A percentile compares a stretch with the other conserved stretches of the same genome.
Evolutionary conservation across 2,329 filamentous ascomycete genomes (phyloP).

Genomic region (Botryosphaeria dothidea): DNA sequence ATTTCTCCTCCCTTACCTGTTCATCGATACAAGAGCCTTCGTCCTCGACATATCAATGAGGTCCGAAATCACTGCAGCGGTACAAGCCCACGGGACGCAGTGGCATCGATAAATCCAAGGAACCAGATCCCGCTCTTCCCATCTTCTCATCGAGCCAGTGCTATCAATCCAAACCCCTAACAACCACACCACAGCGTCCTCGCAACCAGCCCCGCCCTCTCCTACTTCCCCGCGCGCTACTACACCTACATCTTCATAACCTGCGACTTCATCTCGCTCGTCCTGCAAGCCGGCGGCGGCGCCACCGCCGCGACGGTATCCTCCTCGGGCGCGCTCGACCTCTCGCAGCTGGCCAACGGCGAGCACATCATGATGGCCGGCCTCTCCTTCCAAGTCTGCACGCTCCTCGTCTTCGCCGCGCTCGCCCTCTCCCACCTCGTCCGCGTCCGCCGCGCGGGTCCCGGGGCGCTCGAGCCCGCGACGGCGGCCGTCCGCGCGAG

Average conservation of each 20-base stretch:
- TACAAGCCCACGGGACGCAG: no score
- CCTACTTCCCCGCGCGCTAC: constrained; percentile 32
- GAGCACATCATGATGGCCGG: constrained; percentile 61
- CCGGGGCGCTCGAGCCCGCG: background rate
- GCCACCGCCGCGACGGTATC: constrained; percentile 56
- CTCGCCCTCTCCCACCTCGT: constrained; percentile 40
- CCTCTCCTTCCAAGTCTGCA: constrained; percentile 58
- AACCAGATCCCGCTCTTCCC: background rate
- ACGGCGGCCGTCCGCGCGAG: background rate
- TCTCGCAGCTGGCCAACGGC: constrained; percentile 41
- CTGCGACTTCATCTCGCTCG: constrained; percentile 58
- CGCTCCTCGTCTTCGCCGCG: constrained; percentile 50
- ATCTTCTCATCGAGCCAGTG: background rate
- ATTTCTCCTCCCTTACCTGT: constrained; percentile 35
- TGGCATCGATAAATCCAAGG: no score
- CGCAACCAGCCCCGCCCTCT: constrained; percentile 48
- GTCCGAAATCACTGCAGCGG: no score
- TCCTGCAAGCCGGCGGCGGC: constrained; percentile 60
- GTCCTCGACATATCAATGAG: no score
- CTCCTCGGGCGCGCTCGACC: constrained; percentile 31
- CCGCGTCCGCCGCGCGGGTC: background rate
- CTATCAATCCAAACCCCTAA: background rate
- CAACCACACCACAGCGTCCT: constrained; percentile 52
- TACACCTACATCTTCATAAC: constrained; percentile 63
- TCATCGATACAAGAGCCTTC: no score